A percentile compares a stretch with the other conserved stretches of the same genome.
Evolutionary conservation across 2,329 filamentous ascomycete genomes (phyloP).

Genomic region (Chalara sp.): DNA sequence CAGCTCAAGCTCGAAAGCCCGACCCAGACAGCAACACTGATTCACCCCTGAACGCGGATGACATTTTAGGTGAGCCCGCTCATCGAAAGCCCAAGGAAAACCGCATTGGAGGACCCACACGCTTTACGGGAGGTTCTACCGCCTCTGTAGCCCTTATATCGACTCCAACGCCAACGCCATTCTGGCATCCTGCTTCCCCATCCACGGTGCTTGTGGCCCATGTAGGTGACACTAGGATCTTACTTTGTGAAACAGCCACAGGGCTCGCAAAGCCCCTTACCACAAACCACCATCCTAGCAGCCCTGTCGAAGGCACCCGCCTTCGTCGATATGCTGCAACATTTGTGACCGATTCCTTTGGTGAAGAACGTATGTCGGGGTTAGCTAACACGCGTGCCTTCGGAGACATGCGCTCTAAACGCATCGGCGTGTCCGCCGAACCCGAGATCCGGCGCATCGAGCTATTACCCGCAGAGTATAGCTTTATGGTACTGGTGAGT

Average conservation of each 20-base stretch:
- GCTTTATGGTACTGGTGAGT: constrained; percentile 80
- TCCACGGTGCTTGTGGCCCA: constrained; percentile 83
- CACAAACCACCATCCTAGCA: constrained; percentile 86
- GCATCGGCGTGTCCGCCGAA: constrained; percentile 89
- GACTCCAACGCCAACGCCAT: constrained; percentile 83
- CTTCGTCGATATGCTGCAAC: constrained; percentile 79
- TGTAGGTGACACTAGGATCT: constrained; percentile 85
- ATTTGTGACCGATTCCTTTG: constrained; percentile 93
- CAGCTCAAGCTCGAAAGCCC: constrained; percentile 79
- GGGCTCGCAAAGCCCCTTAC: constrained; percentile 77
- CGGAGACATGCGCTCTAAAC: constrained; percentile 86
- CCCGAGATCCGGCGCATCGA: constrained; percentile 80
- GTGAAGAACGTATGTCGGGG: constrained; percentile 90
- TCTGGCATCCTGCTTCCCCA: constrained; percentile 86
- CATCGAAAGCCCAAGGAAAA: constrained; percentile 47
- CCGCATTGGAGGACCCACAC: constrained; percentile 64
- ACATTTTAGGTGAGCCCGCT: constrained; percentile 65
- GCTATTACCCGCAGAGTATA: constrained; percentile 75
- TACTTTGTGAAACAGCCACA: constrained; percentile 81
- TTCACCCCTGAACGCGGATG: constrained; percentile 74
- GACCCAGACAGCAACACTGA: constrained; percentile 64
- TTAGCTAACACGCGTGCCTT: constrained; percentile 92
- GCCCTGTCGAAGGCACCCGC: constrained; percentile 74
- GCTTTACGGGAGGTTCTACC: constrained; percentile 91
- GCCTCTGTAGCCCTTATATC: constrained; percentile 86